Evolutionary conservation across 441 rosid species (phyloP).

Genomic region (Omphalea diandra): DNA sequence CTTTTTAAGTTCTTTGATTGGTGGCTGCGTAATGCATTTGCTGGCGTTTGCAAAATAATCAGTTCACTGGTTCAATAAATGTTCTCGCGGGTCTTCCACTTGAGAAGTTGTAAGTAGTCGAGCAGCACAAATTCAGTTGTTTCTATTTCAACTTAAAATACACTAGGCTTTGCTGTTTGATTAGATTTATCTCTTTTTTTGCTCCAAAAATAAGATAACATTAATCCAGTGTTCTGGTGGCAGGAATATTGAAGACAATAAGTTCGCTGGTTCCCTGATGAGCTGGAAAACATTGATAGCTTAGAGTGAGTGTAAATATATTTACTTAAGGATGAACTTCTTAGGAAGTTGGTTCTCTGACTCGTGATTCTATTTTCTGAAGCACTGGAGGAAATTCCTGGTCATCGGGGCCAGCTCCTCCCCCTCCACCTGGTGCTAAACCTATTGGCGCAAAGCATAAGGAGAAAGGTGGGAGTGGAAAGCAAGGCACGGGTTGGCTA

Average conservation of each 20-base stretch:
- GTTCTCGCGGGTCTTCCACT: conserved; percentile 71
- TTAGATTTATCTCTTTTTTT: background rate
- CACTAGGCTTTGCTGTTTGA: background rate
- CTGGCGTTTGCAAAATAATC: conserved; percentile 76
- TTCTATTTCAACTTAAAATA: background rate
- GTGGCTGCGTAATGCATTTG: conserved; percentile 14
- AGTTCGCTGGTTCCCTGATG: conserved; percentile 78
- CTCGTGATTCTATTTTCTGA: conserved; percentile 20
- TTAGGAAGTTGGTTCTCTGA: conserved; percentile 27
- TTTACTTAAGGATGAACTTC: conserved; percentile 16
- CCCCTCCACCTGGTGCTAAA: conserved; percentile 78
- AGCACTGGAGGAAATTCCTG: conserved; percentile 88
- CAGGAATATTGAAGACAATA: conserved; percentile 79
- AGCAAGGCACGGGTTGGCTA: conserved; percentile 36
- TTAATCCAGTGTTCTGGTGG: conserved; percentile 11
- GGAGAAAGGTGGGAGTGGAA: conserved; percentile 18
- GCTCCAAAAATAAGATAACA: background rate
- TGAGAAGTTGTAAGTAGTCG: conserved; percentile 59
- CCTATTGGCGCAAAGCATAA: conserved; percentile 24
- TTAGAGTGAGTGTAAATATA: conserved; percentile 54
- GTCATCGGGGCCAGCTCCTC: conserved; percentile 68
- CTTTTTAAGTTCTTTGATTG: conserved; percentile 12
- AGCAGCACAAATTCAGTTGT: background rate
- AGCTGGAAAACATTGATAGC: conserved; percentile 55
- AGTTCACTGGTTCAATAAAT: conserved; percentile 69